Base-by-base conservation (phyloP, 495 filamentous ascomycete species). In the Xylaria flabelliformis region DNA sequence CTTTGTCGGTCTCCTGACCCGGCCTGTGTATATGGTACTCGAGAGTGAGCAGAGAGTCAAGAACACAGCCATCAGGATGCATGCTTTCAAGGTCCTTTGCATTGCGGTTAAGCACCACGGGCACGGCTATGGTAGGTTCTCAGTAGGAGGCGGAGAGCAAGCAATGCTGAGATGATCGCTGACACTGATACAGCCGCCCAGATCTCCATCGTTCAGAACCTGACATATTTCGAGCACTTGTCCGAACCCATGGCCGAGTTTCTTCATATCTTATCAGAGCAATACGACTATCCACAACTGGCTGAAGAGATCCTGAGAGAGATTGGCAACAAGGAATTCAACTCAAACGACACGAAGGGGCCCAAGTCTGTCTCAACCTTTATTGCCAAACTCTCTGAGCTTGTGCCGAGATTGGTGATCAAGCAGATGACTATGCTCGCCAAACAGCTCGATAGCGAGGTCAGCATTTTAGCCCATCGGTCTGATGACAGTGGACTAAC, bases 191-290 rank as follows among this genome's bases (percentile, higher is more conserved):
- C 71, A 97, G 95, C 93, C 61, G 97, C 96, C 26, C 96, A 98
- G 88, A 98, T 97, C 7, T 97, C 94, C 10, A 97, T 98, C 78
- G 93, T 98, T 59, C 96, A 98, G 78, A 98, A 94, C 76, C 83
- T 99, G 69, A 96, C 97, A 0, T 99, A 99, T 81, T 99, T 98
- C 71, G 96, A 99, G 80, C 96, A 99, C 80, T 83, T 99, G 19
- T 94, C 96, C 0, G 96, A 99, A 79, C 97, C 97, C 0, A 99
- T 99, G 96, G 97, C 96, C 26, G 96, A 99, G 80, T 97, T 98
- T 75, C 84, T 98, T 0, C 95, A 98, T 73, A 99, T 99, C 75
- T 86, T 99, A 32, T 88, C 93, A 0, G 95, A 98, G 77, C 94
- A 98, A 88, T 99, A 98, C 83, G 96, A 99, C 82, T 97, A 98